phyloP scores from a whole-genome alignment of 495 filamentous ascomycete species.

The Aspergillus sclerotioniger region DNA sequence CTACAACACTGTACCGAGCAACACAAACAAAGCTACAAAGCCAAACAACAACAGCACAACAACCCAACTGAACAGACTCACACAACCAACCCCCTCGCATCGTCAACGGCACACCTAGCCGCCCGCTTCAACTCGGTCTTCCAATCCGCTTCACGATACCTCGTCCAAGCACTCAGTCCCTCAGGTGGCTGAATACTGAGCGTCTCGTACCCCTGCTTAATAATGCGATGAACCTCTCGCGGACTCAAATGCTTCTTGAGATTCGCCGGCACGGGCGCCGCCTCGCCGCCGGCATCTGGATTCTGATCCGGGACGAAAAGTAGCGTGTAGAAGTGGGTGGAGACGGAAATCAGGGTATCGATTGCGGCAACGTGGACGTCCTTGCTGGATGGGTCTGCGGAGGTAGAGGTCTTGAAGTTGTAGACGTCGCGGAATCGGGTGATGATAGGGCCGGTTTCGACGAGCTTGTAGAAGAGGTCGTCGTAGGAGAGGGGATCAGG shows the following conservation, averaged over 20 bases:
- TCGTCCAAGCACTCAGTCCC: conserved; percentile 75
- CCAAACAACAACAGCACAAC: not conserved
- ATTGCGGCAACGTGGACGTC: conserved; percentile 56
- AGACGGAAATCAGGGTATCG: conserved; percentile 78
- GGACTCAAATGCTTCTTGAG: conserved; percentile 68
- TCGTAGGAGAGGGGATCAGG: conserved; percentile 87
- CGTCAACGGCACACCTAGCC: conserved; percentile 66
- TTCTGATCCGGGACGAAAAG: conserved; percentile 61
- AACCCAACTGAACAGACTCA: conserved; percentile 13
- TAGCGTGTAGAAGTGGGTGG: conserved; percentile 80
- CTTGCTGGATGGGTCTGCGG: conserved; percentile 17
- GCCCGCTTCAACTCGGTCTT: conserved; percentile 78
- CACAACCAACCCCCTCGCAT: conserved; percentile 42
- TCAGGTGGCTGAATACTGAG: conserved; percentile 82
- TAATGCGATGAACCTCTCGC: conserved; percentile 81
- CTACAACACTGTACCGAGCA: not conserved
- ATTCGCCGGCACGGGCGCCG: conserved; percentile 32
- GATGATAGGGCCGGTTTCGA: conserved; percentile 84
- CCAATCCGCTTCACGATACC: conserved; percentile 65
- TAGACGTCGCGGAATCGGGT: conserved; percentile 81
- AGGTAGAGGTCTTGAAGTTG: conserved; percentile 23
- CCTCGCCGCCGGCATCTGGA: conserved; percentile 31
- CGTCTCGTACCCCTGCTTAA: conserved; percentile 94
- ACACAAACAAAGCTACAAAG: not conserved
- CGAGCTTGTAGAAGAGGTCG: conserved; percentile 96